Evolutionary conservation across 1,139 yeast species (phyloP), one percentile per base, ranked within the genome.

Genomic region (Wickerhamomyces sp.): DNA sequence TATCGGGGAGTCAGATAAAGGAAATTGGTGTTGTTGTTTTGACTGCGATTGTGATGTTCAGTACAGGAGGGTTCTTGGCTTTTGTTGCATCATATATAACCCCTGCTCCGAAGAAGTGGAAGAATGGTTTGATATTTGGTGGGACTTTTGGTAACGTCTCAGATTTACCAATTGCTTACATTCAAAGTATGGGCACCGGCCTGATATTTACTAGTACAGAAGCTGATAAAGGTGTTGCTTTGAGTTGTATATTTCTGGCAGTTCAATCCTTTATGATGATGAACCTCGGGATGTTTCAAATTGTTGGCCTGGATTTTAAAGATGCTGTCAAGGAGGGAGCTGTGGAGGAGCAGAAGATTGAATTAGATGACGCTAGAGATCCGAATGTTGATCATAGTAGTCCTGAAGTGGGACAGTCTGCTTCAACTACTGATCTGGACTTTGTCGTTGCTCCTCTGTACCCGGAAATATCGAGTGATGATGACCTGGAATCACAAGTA

Each of bases 161-260:
- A 18, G 97, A 90, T 64, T 71, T 90, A 51, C 97, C 97, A 1
- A 86, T 90, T 57, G 96, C 96, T 0, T 89, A 90, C 57, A 69
- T 90, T 41, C 95, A 89, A 59, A 85, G 95, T 1, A 69, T 90
- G 66, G 83, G 87, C 34, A 72, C 78, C 27, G 82, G 91, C 0
- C 72, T 80, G 1, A 70, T 78, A 1, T 84, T 91, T 55, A 66
- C 80, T 0, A 50, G 67, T 1, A 73, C 63, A 6, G 79, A 86
- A 50, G 87, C 87, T 30, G 75, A 78, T 50, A 75, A 75, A 56
- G 98, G 97, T 15, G 88, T 86, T 35, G 95, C 97, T 0, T 85
- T 85, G 61, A 83, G 88, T 29, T 83, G 90, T 62, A 81, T 91
- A 37, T 86, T 83, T 58, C 68, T 83, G 48, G 84, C 91, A 5